Conservation (phyloP, 2,329 filamentous ascomycete genomes). For the Ambrosiella xylebori region DNA sequence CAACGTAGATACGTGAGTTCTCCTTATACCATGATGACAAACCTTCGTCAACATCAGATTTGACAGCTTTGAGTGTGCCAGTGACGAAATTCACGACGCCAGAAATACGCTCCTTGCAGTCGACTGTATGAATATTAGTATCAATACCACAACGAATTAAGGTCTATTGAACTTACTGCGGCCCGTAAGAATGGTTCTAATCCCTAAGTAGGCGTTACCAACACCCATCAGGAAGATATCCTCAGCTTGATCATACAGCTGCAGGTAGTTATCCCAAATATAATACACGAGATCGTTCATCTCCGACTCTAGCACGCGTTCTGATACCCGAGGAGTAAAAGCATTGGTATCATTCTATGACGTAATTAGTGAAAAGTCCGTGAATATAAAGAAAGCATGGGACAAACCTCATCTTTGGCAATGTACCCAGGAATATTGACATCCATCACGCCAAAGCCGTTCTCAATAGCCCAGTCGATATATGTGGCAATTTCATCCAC, state of each 20-base stretch:
- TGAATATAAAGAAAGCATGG: not conserved
- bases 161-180: slow-evolving; percentile 37
- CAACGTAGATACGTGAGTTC: slow-evolving; percentile 65
- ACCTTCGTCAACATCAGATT: slow-evolving; percentile 57
- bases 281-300: slow-evolving; percentile 65
- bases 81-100: slow-evolving; percentile 70
- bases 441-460: slow-evolving; percentile 73
- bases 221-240: slow-evolving; percentile 76
- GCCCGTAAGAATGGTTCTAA: slow-evolving; percentile 64
- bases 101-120: slow-evolving; percentile 49
- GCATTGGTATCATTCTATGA: slow-evolving; percentile 26
- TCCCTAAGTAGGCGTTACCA: slow-evolving; percentile 71
- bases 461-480: slow-evolving; percentile 63
- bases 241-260: slow-evolving; percentile 51
- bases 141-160: slow-evolving; percentile 3
- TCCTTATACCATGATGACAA: slow-evolving; percentile 69
- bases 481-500: slow-evolving; percentile 68
- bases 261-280: slow-evolving; percentile 93
- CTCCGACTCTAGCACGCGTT: slow-evolving; percentile 35
- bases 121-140: slow-evolving; percentile 19
- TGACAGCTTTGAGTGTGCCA: slow-evolving; percentile 58
- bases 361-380: not conserved
- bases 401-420: slow-evolving; percentile 36
- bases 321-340: slow-evolving; percentile 27
- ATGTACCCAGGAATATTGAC: slow-evolving; percentile 74